Evolutionary conservation across 495 filamentous ascomycete species (phyloP), one percentile per base, ranked within the genome.

Genomic region (Penicillium psychrofluorescens): DNA sequence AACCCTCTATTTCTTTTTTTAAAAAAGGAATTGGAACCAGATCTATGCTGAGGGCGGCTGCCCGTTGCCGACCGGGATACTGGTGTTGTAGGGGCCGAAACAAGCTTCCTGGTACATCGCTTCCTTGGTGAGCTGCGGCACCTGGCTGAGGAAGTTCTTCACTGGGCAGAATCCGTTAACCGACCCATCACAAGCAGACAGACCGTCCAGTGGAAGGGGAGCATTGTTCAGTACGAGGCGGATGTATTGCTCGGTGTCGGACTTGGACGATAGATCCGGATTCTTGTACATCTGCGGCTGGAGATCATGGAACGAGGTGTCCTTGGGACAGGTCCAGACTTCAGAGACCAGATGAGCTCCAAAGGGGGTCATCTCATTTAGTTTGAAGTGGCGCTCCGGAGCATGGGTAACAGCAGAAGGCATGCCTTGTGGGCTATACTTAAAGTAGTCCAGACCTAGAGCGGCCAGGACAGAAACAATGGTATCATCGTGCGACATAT

Each of bases 341-440:
- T 85, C 81, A 29, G 82, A 81, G 55, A 79, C 72, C 1, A 85
- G 58, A 9, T 79, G 64, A 0, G 77, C 77, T 8, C 69, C 80
- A 46, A 83, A 85, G 0, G 80, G 79, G 29, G 74, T 70, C 11
- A 84, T 49, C 15, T 63, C 34, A 14, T 48, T 51, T 2, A 61
- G 13, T 11, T 40, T 16, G 47, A 63, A 63, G 12, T 36, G 53
- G 11, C 51, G 55, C 5, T 8, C 40, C 8, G 44, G 36, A 0
- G 57, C 52, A 41, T 80, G 74, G 8, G 66, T 67, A 9, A 83
- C 74, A 2, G 58, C 55, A 4, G 59, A 52, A n/a, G 77, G 74
- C 8, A 77, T 51, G 11, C 64, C 49, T 11, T 62, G 51, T 11
- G 58, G 57, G 48, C 79, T 74, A 55, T 75, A 77, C 6, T 65